Evolutionary conservation across 345 rosid genomes (phyloP).

Genomic region (Citrus cavaleriei): DNA sequence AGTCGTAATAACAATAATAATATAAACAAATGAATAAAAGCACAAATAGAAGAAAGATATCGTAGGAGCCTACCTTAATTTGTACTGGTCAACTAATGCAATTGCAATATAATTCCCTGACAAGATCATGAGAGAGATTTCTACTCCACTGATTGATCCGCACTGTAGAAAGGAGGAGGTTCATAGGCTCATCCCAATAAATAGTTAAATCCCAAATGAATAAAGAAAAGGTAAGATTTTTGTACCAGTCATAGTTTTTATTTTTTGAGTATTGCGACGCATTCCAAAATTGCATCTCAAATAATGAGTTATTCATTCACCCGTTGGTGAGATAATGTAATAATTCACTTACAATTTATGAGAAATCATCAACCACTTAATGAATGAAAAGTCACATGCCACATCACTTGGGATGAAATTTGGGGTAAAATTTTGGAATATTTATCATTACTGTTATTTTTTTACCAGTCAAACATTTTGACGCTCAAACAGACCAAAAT

Average conservation of each 20-base stretch:
- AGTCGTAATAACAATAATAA: not conserved
- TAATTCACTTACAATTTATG: no score
- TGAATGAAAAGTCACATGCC: no score
- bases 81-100: constrained; percentile 89
- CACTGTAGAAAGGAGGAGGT: constrained; percentile 61
- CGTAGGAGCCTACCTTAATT: constrained; percentile 52
- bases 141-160: constrained; percentile 69
- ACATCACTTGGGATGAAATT: no score
- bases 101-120: constrained; percentile 82
- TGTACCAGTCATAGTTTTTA: not conserved
- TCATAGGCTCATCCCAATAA: constrained; percentile 21
- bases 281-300: no score
- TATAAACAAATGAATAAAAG: not conserved
- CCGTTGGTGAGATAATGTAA: no score
- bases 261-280: not conserved
- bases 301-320: no score
- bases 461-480: not conserved
- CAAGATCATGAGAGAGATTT: constrained; percentile 64
- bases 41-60: constrained; percentile 9
- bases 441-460: not conserved
- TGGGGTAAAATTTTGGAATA: no score
- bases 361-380: no score
- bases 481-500: not conserved
- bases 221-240: not conserved
- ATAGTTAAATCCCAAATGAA: not conserved